A percentile compares a stretch with the other conserved stretches of the same genome.
These are phyloP conservation scores for Leishmania lainsoni DNA, from an alignment of 208 protist species.

Conservation along the genomic window DNA sequence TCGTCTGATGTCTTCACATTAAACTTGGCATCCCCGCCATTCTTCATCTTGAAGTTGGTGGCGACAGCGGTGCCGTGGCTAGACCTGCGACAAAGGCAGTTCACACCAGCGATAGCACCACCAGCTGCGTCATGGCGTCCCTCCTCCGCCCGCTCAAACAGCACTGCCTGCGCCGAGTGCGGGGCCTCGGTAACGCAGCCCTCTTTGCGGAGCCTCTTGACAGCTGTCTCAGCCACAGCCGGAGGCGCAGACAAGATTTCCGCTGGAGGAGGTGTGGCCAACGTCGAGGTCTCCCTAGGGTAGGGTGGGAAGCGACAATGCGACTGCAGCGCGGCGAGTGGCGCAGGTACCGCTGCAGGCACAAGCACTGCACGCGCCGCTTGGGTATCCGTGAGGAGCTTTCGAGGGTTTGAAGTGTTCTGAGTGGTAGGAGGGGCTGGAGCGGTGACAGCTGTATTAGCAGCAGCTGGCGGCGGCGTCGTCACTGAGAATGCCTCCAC, in stretches of 20 bases:
- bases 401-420: slow-evolving; percentile 26
- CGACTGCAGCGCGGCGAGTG: not conserved
- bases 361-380: not conserved
- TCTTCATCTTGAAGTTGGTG: not conserved
- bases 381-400: slow-evolving; percentile 16
- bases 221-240: slow-evolving; percentile 1
- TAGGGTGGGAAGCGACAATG: not conserved
- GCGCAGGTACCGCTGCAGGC: not conserved
- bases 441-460: not conserved
- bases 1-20: not conserved
- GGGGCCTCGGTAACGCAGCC: not conserved
- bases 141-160: not conserved
- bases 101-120: not conserved
- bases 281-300: not conserved
- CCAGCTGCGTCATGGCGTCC: not conserved
- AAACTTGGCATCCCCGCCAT: not conserved
- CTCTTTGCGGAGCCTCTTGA: slow-evolving; percentile 6
- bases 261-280: not conserved
- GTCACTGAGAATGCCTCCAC: slow-evolving; percentile 1
- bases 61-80: not conserved
- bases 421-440: slow-evolving; percentile 21
- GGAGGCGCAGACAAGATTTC: slow-evolving; percentile 5
- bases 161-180: not conserved
- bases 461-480: not conserved
- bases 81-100: not conserved